Conservation (phyloP, 2,329 filamentous ascomycete genomes). For the Aspergillus tubingensis region DNA sequence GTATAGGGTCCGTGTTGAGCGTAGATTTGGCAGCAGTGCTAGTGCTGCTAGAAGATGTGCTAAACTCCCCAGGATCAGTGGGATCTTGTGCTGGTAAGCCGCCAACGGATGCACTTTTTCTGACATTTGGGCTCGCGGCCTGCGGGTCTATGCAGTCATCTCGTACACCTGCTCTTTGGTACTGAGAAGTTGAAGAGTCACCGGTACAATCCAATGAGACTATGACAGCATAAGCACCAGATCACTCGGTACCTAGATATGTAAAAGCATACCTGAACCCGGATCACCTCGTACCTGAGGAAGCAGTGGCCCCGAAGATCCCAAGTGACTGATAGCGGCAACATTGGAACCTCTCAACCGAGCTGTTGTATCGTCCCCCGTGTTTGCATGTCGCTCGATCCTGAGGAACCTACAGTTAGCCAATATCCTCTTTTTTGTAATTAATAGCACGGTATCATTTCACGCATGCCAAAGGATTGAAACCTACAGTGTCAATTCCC, state of each 20-base stretch:
- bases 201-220: background rate
- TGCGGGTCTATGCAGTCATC: background rate
- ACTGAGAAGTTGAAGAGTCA: background rate
- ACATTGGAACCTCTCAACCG: background rate
- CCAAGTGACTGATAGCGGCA: background rate
- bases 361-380: background rate
- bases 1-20: conserved; percentile 21
- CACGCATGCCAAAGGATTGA: background rate
- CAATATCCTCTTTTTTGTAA: background rate
- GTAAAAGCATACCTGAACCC: background rate
- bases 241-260: background rate
- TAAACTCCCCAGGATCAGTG: background rate
- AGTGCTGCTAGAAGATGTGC: background rate
- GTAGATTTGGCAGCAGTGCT: conserved; percentile 6
- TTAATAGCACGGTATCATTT: background rate
- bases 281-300: background rate
- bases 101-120: background rate
- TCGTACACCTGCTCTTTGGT: background rate
- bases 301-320: background rate
- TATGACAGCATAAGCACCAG: background rate
- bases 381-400: background rate
- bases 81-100: background rate
- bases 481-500: conserved; percentile 79
- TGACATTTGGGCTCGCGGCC: background rate
- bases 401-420: background rate